Conservation (phyloP, 495 filamentous ascomycete genomes). For the Platismatia glauca region DNA sequence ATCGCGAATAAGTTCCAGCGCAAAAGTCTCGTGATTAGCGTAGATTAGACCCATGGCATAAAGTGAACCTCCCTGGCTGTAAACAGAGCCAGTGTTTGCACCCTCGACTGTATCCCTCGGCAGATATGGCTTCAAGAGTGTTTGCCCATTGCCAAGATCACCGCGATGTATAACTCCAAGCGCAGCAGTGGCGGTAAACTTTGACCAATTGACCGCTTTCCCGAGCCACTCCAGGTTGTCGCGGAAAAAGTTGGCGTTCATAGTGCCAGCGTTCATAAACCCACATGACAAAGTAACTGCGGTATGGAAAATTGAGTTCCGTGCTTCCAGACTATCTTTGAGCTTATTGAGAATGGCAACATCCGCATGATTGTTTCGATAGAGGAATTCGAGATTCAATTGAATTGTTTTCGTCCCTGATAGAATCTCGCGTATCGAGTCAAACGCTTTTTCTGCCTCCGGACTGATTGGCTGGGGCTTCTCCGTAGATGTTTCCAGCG, state of each 20-base stretch:
- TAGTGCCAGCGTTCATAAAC: conserved; percentile 99
- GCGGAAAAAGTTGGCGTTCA: conserved; percentile 92
- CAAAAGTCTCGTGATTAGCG: conserved; percentile 91
- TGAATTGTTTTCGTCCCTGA: conserved; percentile 86
- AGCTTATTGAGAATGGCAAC: conserved; percentile 90
- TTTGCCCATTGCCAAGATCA: conserved; percentile 84
- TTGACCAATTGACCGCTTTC: conserved; percentile 99
- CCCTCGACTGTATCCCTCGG: conserved; percentile 57
- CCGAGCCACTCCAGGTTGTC: conserved; percentile 97
- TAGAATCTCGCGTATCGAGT: conserved; percentile 75
- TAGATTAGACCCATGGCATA: conserved; percentile 96
- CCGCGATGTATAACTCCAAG: conserved; percentile 94
- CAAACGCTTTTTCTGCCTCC: conserved; percentile 54
- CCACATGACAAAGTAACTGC: conserved; percentile 95
- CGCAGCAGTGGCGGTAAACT: conserved; percentile 96
- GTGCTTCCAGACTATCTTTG: conserved; percentile 84
- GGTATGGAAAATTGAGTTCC: conserved; percentile 97
- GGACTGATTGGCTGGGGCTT: conserved; percentile 33
- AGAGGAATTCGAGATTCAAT: conserved; percentile 91
- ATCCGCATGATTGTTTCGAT: conserved; percentile 83
- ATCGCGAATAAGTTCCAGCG: conserved; percentile 76
- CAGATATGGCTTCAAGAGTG: conserved; percentile 89
- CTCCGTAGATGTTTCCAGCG: conserved; percentile 34
- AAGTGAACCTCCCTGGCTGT: conserved; percentile 90
- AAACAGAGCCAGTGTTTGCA: conserved; percentile 68